Conservation (phyloP, 129 eudicot genomes). For the Tanacetum coccineum region DNA sequence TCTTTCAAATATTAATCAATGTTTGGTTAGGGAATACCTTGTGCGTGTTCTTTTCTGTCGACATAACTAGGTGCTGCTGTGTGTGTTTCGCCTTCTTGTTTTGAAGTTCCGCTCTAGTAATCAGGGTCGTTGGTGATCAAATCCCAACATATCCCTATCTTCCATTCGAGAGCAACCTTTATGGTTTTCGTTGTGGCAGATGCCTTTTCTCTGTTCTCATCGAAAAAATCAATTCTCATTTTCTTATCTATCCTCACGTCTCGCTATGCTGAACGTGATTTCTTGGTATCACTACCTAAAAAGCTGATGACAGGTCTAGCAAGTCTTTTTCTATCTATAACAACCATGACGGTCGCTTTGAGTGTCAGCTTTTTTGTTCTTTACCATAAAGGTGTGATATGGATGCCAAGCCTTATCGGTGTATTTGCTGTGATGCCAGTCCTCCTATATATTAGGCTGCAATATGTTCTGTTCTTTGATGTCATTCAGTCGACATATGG, state of each 20-base stretch:
- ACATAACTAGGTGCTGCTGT: too few relatives aligned
- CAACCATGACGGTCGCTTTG: constrained; percentile 22
- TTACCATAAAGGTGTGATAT: constrained; percentile 13
- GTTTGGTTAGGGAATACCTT: too few relatives aligned
- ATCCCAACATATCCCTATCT: constrained; percentile 1
- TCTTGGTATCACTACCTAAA: constrained; percentile 24
- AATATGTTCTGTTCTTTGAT: constrained; percentile 6
- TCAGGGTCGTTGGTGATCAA: too few relatives aligned
- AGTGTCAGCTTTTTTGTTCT: constrained; percentile 31
- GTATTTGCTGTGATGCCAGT: constrained; percentile 23
- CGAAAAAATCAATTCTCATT: constrained; percentile 13
- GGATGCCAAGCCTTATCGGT: constrained; percentile 28
- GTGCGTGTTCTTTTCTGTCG: too few relatives aligned
- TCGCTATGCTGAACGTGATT: constrained; percentile 35
- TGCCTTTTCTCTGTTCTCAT: constrained; percentile 23
- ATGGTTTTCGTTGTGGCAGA: constrained; percentile 26
- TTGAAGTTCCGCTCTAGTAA: too few relatives aligned
- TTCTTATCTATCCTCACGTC: constrained; percentile 27
- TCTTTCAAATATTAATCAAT: too few relatives aligned
- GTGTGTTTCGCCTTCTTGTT: too few relatives aligned
- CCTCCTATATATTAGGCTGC: constrained; percentile 8
- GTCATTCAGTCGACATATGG: neutral
- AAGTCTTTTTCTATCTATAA: constrained; percentile 17
- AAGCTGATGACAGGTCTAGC: constrained; percentile 17
- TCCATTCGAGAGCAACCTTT: constrained; percentile 4